Conservation (phyloP, 257 asterid genomes). For the Knoxia roxburghii region DNA sequence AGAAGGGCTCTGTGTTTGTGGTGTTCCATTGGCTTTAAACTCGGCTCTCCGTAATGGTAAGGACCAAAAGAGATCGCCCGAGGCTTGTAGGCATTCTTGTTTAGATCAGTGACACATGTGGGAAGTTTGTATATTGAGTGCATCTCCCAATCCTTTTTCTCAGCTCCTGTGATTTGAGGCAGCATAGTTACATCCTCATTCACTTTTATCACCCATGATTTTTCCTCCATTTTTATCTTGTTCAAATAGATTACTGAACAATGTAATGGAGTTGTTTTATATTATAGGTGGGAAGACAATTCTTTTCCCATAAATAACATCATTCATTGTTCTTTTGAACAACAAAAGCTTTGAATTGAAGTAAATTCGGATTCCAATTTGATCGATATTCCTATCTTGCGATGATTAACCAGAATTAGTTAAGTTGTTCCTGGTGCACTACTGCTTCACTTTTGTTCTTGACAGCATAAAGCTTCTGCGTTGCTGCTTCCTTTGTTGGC, state of each 20-base stretch:
- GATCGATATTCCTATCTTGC: constrained; percentile 2
- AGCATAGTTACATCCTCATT: constrained; percentile 17
- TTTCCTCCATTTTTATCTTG: not conserved
- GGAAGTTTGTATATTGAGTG: constrained; percentile 41
- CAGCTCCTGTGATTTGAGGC: not conserved
- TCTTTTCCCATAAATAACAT: not conserved
- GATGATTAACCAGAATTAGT: not conserved
- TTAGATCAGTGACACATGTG: constrained; percentile 21
- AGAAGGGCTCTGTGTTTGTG: constrained; percentile 53
- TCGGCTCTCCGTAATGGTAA: constrained; percentile 29
- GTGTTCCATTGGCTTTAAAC: constrained; percentile 36
- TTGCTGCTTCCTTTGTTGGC: too few species aligned
- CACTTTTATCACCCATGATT: constrained; percentile 27
- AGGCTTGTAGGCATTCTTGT: constrained; percentile 34
- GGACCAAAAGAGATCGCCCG: constrained; percentile 50
- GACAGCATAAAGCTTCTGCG: too few species aligned
- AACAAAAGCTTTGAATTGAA: not conserved
- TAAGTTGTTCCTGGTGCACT: too few species aligned
- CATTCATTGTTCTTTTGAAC: not conserved
- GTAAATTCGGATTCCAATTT: constrained; percentile 5
- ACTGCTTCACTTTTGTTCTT: too few species aligned
- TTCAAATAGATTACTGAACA: not conserved
- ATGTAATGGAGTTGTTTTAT: not conserved
- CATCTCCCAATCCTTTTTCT: constrained; percentile 30
- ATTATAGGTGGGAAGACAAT: not conserved